Evolutionary conservation across 148 eudicot species (phyloP), one percentile per base, ranked within the genome.

Genomic region (Rhododendron griersonianum): DNA sequence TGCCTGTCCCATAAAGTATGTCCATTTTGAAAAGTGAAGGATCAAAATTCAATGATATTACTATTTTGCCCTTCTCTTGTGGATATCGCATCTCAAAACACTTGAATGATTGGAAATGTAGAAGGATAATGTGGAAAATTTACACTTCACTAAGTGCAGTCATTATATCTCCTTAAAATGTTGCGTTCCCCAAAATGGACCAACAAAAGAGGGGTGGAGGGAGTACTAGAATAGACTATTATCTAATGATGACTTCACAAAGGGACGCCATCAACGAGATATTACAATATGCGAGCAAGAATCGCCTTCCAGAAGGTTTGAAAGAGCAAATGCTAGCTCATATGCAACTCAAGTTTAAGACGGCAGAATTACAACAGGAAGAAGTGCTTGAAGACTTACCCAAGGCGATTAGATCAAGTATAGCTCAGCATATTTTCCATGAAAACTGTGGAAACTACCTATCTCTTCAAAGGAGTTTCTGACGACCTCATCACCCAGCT

Each of bases 321-420:
- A 91, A 88, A 83, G 92, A 89, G 87, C 94, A 92, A 87, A 91
- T 92, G 92, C 88, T 92, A 77, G 91, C 94, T 88, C 91, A 92
- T 75, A 83, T 88, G 87, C 90, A 90, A 77, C 92, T 92, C 41
- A 92, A 90, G 79, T 92, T 91, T 88, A 92, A 83, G 87, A 92
- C 94, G 55, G 92, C 91, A 48, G 94, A 90, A 85, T 86, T 92
- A 69, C 91, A 92, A 84, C 94, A 92, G 86, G 93, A 92, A 87
- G 91, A 89, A 86, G 92, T 91, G 50, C 89, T 91, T 69, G 86
- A 89, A 85, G 91, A 87, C 87, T 65, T 92, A n/a, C 94, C 94
- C 4, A 92, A 92, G 87, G 93, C 94, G 28, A 92, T 92, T 57
- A 87, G 94, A 90, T 88, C 94, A 48, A 87, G 94, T 83, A 91